Percentiles rank a stretch among this genome's conserved stretches.
Conservation (phyloP, 306 rosid genomes). For the Trichosanthes cucumerina region DNA sequence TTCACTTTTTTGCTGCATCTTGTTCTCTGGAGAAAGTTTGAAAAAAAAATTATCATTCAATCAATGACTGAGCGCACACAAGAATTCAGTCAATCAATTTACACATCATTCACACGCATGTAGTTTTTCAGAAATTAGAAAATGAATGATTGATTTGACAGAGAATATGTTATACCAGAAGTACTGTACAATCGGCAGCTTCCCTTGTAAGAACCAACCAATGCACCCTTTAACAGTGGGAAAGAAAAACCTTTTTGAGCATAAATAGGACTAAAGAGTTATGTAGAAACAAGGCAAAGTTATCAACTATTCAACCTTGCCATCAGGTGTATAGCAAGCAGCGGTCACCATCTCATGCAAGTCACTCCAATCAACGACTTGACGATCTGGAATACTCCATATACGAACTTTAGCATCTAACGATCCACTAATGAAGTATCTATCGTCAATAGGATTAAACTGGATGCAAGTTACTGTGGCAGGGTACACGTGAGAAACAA, state of each 20-base stretch:
- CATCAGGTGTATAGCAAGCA: slow-evolving; percentile 98
- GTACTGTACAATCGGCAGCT: slow-evolving; percentile 80
- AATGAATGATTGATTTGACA: background rate
- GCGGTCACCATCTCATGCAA: slow-evolving; percentile 98
- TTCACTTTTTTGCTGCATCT: slow-evolving; percentile 68
- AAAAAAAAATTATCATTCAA: slow-evolving; percentile 10
- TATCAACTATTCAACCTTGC: slow-evolving; percentile 64
- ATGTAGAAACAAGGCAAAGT: slow-evolving; percentile 10
- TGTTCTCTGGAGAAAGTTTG: slow-evolving; percentile 46
- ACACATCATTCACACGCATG: background rate
- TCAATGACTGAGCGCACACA: background rate
- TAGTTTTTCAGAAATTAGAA: background rate
- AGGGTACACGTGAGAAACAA: slow-evolving; percentile 30
- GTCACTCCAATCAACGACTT: slow-evolving; percentile 97
- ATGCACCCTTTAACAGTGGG: slow-evolving; percentile 61
- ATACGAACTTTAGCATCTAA: slow-evolving; percentile 96
- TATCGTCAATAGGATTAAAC: slow-evolving; percentile 97
- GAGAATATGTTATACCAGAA: slow-evolving; percentile 49
- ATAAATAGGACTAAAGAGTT: slow-evolving; percentile 20
- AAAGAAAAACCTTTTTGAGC: background rate
- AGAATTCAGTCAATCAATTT: slow-evolving; percentile 5
- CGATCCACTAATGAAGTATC: slow-evolving; percentile 97
- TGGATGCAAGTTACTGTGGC: slow-evolving; percentile 99
- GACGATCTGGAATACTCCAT: slow-evolving; percentile 91
- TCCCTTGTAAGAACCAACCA: slow-evolving; percentile 93